Conservation (phyloP, 306 rosid genomes). For the Phaseolus lunatus region DNA sequence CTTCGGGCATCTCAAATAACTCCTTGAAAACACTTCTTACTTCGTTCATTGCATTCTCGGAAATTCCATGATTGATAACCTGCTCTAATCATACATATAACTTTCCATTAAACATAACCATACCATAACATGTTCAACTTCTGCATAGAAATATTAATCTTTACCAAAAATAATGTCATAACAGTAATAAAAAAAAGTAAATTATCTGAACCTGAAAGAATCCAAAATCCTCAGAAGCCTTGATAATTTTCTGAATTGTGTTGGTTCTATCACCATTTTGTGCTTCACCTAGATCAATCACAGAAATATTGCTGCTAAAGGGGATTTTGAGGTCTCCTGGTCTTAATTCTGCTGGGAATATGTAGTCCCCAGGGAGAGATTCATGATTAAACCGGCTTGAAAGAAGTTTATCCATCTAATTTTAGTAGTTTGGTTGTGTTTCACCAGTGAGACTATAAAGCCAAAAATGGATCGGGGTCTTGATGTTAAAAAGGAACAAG, state of each 20-base stretch:
- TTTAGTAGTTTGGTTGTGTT: background rate
- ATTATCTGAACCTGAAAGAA: conserved; percentile 43
- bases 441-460: background rate
- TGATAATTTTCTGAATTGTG: conserved; percentile 38
- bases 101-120: background rate
- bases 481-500: background rate
- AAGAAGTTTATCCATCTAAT: conserved; percentile 42
- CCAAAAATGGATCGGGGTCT: background rate
- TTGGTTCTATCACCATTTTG: conserved; percentile 2
- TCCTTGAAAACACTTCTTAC: conserved; percentile 39
- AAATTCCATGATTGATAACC: conserved; percentile 47
- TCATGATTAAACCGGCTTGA: conserved; percentile 19
- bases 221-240: conserved; percentile 49
- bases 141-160: background rate
- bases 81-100: conserved; percentile 23
- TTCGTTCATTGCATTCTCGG: conserved; percentile 21
- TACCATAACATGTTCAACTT: background rate
- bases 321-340: conserved; percentile 40
- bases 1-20: conserved; percentile 38
- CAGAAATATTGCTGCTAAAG: conserved; percentile 27
- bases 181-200: background rate
- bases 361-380: conserved; percentile 39
- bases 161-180: background rate
- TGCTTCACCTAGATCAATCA: conserved; percentile 40
- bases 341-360: conserved; percentile 51